phyloP scores from a whole-genome alignment of 495 filamentous ascomycete species.

The Xylaria telfairii region DNA sequence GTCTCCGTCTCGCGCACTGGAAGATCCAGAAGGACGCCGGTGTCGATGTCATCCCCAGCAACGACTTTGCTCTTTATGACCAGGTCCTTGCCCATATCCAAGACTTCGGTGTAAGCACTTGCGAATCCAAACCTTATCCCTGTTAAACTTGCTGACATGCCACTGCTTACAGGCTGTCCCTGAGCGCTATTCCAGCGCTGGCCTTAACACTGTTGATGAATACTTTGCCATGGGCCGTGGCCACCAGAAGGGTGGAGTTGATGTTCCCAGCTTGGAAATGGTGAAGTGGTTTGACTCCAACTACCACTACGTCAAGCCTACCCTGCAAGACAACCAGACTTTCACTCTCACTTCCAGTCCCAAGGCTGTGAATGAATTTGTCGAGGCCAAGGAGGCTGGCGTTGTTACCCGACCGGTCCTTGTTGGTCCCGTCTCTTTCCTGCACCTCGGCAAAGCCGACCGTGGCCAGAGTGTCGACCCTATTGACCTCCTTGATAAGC shows the following conservation, averaged over 20 bases:
- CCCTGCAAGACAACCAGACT: slow-evolving; percentile 90
- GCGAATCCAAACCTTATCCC: slow-evolving; percentile 1
- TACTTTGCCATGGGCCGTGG: slow-evolving; percentile 99
- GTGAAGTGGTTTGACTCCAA: slow-evolving; percentile 99
- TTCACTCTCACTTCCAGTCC: slow-evolving; percentile 87
- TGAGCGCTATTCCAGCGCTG: slow-evolving; percentile 85
- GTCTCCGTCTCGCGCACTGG: slow-evolving; percentile 95
- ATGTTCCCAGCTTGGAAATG: slow-evolving; percentile 97
- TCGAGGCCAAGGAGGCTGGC: slow-evolving; percentile 96
- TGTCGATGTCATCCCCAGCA: slow-evolving; percentile 96
- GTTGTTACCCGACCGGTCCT: slow-evolving; percentile 91
- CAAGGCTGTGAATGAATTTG: slow-evolving; percentile 92
- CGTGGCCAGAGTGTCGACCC: slow-evolving; percentile 89
- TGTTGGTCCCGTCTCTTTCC: slow-evolving; percentile 95
- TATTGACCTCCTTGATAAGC: slow-evolving; percentile 88
- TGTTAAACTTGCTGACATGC: slow-evolving; percentile 24
- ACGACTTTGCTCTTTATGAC: slow-evolving; percentile 99
- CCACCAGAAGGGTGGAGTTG: slow-evolving; percentile 89
- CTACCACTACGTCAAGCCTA: slow-evolving; percentile 99
- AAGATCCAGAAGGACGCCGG: slow-evolving; percentile 98
- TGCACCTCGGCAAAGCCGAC: slow-evolving; percentile 94
- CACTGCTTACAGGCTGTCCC: slow-evolving; percentile 70
- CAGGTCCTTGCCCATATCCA: slow-evolving; percentile 99
- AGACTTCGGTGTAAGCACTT: slow-evolving; percentile 83
- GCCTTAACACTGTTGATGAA: slow-evolving; percentile 86